Evolutionary conservation across 1,284 basidiomycete genomes (phyloP).

Genomic region (Apiotrichum akiyoshidainum): DNA sequence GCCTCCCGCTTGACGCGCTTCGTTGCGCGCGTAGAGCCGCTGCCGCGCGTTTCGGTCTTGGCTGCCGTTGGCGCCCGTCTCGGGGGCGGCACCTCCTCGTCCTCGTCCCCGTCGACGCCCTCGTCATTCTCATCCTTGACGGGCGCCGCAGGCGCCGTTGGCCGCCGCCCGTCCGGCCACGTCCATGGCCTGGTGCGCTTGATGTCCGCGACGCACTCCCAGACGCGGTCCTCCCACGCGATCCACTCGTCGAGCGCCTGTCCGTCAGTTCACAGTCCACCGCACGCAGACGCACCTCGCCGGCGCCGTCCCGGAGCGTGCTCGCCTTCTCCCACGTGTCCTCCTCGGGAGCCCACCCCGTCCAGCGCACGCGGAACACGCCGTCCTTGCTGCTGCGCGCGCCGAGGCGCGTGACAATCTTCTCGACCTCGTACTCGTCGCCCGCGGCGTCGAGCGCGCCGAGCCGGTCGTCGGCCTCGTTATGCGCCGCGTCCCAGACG

Average conservation of each 20-base stretch:
- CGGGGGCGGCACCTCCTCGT: too few species aligned
- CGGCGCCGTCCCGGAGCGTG: constrained; percentile 21
- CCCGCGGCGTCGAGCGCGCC: constrained; percentile 11
- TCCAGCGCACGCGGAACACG: constrained; percentile 37
- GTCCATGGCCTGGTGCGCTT: neutral
- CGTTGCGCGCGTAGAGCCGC: too few species aligned
- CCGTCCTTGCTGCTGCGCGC: constrained; percentile 7
- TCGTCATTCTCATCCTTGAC: too few species aligned
- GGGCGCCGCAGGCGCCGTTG: too few species aligned
- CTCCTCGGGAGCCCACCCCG: constrained; percentile 33
- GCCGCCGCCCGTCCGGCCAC: too few species aligned
- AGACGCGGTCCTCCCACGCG: constrained; percentile 22
- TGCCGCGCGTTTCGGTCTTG: too few species aligned
- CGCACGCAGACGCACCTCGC: constrained; percentile 31
- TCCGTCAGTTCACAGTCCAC: constrained; percentile 20
- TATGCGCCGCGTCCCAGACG: constrained; percentile 19
- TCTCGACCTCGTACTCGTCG: constrained; percentile 33
- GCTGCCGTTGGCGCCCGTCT: too few species aligned
- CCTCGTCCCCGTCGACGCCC: too few species aligned
- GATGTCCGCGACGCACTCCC: constrained; percentile 1
- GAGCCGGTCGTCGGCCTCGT: constrained; percentile 12
- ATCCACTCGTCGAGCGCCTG: constrained; percentile 25
- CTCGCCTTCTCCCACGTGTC: constrained; percentile 33
- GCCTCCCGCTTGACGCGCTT: too few species aligned
- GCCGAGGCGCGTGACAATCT: constrained; percentile 24